These are phyloP conservation scores for Zasmidium citrigriseum DNA, from an alignment of 2,329 filamentous ascomycete species.

Conservation along the genomic window DNA sequence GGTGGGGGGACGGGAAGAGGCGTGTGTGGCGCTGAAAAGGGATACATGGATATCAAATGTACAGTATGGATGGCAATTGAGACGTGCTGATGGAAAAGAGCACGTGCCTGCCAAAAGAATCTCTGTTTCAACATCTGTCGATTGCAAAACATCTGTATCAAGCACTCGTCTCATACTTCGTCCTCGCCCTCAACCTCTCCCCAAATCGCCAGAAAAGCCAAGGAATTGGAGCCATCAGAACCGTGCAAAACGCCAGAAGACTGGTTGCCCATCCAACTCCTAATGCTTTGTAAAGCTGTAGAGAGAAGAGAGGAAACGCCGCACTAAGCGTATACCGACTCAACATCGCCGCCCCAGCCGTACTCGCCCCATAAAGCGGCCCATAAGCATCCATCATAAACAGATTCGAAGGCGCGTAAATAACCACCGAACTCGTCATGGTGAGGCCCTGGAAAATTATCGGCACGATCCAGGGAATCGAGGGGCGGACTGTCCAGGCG, in stretches of 20 bases:
- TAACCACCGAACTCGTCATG: constrained; percentile 25
- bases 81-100: no score
- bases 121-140: no score
- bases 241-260: constrained; percentile 39
- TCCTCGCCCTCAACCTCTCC: constrained; percentile 19
- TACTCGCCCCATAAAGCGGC: constrained; percentile 40
- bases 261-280: constrained; percentile 46
- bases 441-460: constrained; percentile 32
- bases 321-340: constrained; percentile 37
- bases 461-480: constrained; percentile 42
- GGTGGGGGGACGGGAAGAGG: no score
- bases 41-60: background rate
- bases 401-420: constrained; percentile 39
- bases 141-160: no score
- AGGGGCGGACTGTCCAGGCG: constrained; percentile 33
- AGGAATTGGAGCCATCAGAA: constrained; percentile 35
- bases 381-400: constrained; percentile 47
- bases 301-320: constrained; percentile 42
- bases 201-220: constrained; percentile 32
- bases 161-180: constrained; percentile 20
- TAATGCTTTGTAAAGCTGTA: constrained; percentile 40
- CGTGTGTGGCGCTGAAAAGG: background rate
- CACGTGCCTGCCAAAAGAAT: no score
- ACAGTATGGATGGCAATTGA: background rate
- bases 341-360: constrained; percentile 34